A percentile compares a stretch with the other conserved stretches of the same genome.
Evolutionary conservation across 768 basidiomycete genomes (phyloP).

Genomic region (Coprinopsis sp.): DNA sequence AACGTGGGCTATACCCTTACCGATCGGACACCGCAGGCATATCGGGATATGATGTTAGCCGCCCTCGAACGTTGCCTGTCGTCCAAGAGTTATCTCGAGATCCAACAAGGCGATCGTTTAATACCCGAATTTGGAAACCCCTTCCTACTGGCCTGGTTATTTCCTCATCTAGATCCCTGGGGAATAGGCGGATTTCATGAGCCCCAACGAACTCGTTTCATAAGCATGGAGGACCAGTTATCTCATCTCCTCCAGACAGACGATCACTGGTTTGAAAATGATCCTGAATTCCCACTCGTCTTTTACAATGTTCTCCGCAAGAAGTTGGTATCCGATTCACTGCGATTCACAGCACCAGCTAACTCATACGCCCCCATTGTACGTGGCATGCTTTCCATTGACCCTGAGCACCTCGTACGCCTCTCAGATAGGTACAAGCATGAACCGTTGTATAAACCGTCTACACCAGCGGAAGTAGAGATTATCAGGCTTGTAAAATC

Average conservation of each 20-base stretch:
- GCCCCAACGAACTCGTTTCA: background rate
- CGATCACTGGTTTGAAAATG: background rate
- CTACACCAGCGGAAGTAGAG: background rate
- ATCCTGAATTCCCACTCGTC: conserved; percentile 8
- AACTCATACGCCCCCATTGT: background rate
- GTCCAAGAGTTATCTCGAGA: background rate
- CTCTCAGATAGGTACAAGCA: background rate
- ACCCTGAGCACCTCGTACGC: background rate
- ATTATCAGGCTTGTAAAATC: background rate
- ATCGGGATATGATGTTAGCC: background rate
- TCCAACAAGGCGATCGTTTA: background rate
- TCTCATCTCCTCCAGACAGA: background rate
- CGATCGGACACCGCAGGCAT: background rate
- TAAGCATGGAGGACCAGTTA: background rate
- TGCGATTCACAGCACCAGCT: background rate
- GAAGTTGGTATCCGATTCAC: background rate
- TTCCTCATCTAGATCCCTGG: conserved; percentile 2
- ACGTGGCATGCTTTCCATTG: background rate
- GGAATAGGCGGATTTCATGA: no score
- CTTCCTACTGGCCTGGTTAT: background rate
- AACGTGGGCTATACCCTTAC: background rate
- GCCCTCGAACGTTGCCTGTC: background rate
- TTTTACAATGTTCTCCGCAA: conserved; percentile 6
- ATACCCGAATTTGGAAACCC: background rate
- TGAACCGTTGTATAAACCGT: background rate